A percentile compares a stretch with the other conserved stretches of the same genome.
Conservation (phyloP, 768 basidiomycete genomes). For the Krasilnikovozyma curviuscula region DNA sequence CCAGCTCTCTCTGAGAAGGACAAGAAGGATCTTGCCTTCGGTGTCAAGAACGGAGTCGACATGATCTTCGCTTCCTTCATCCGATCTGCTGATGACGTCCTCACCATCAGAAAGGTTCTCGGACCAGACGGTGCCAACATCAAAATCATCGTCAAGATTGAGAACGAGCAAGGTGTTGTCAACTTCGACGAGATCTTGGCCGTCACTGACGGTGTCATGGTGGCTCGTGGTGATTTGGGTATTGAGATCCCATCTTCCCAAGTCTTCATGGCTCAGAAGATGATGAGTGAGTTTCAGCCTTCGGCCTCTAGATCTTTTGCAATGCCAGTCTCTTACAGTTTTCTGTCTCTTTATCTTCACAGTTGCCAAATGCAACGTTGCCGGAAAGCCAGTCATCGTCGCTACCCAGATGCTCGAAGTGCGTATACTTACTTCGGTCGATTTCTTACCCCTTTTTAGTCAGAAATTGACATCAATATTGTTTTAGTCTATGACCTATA, state of each 20-base stretch:
- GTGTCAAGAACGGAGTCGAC: slow-evolving; percentile 93
- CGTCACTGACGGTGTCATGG: slow-evolving; percentile 97
- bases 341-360: not conserved
- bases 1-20: slow-evolving; percentile 96
- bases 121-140: slow-evolving; percentile 87
- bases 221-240: slow-evolving; percentile 95
- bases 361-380: slow-evolving; percentile 43
- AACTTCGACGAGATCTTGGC: slow-evolving; percentile 98
- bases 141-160: slow-evolving; percentile 99
- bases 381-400: slow-evolving; percentile 93
- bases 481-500: slow-evolving; percentile 87
- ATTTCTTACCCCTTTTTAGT: not conserved
- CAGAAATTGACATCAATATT: slow-evolving; percentile 11
- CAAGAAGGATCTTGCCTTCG: slow-evolving; percentile 82
- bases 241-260: slow-evolving; percentile 99
- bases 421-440: slow-evolving; percentile 16
- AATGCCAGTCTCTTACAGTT: not conserved
- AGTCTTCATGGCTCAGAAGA: slow-evolving; percentile 98
- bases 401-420: slow-evolving; percentile 99
- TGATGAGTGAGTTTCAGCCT: slow-evolving; percentile 50
- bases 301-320: not conserved
- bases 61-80: slow-evolving; percentile 99
- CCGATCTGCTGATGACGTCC: slow-evolving; percentile 81
- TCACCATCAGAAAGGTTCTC: slow-evolving; percentile 77
- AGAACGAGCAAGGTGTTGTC: slow-evolving; percentile 95